These are phyloP conservation scores for Trichophyton verrucosum DNA, from an alignment of 2,329 filamentous ascomycete species.

Conservation along the genomic window DNA sequence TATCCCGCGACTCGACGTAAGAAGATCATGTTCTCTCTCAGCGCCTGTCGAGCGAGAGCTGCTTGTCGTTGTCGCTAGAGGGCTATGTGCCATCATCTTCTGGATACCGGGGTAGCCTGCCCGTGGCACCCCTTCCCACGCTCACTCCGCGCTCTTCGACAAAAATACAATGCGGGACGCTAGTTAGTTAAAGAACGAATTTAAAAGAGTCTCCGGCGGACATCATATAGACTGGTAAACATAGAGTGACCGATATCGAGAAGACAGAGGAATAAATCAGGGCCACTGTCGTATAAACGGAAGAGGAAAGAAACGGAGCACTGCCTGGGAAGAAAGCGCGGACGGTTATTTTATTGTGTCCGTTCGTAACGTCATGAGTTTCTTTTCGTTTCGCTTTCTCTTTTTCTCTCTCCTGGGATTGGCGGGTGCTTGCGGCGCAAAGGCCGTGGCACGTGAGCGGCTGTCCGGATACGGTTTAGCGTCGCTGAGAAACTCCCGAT, in stretches of 20 bases:
- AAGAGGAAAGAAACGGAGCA: background rate
- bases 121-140: background rate
- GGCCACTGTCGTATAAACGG: background rate
- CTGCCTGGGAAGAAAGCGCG: background rate
- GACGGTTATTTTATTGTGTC: background rate
- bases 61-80: background rate
- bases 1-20: background rate
- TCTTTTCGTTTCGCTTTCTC: background rate
- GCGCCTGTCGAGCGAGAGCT: background rate
- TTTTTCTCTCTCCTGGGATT: background rate
- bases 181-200: background rate
- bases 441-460: background rate
- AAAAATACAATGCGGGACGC: background rate
- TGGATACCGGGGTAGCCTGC: background rate
- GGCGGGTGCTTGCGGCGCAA: background rate
- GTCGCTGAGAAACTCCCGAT: background rate
- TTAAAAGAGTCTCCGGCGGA: background rate
- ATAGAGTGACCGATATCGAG: background rate
- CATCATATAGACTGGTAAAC: background rate
- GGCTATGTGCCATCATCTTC: background rate
- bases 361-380: conserved; percentile 1
- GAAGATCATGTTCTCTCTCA: background rate
- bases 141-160: background rate
- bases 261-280: too few relatives aligned
- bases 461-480: background rate